phyloP scores from a whole-genome alignment of 2,329 filamentous ascomycete species.

The Lachnellula suecica region DNA sequence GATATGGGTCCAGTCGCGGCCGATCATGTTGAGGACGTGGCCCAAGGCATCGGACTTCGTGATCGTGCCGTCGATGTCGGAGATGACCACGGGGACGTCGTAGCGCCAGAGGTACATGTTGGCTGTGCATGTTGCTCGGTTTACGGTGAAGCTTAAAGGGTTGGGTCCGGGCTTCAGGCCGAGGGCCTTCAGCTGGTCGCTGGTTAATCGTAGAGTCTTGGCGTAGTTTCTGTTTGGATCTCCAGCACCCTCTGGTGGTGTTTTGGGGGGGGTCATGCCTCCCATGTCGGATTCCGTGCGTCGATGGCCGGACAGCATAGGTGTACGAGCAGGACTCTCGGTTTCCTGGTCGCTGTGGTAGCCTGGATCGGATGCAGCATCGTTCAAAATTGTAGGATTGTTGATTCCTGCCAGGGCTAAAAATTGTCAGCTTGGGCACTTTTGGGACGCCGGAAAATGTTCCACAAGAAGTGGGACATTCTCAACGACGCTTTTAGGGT shows the following conservation, averaged over 20 bases:
- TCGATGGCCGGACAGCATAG: constrained; percentile 49
- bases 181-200: constrained; percentile 87
- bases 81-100: constrained; percentile 92
- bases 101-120: constrained; percentile 94
- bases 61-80: constrained; percentile 97
- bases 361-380: constrained; percentile 87
- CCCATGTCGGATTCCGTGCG: constrained; percentile 64
- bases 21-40: constrained; percentile 94
- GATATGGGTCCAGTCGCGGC: constrained; percentile 95
- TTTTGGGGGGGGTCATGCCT: constrained; percentile 61
- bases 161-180: constrained; percentile 84
- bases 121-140: constrained; percentile 86
- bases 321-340: constrained; percentile 49
- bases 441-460: too few species aligned
- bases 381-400: constrained; percentile 36
- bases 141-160: constrained; percentile 93
- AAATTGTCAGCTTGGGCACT: too few species aligned
- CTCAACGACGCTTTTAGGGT: too few species aligned
- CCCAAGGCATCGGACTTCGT: constrained; percentile 95
- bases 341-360: constrained; percentile 88
- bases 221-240: constrained; percentile 87
- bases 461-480: too few species aligned
- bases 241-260: constrained; percentile 62
- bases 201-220: constrained; percentile 92
- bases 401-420: constrained; percentile 47